phyloP scores from a whole-genome alignment of 2,329 filamentous ascomycete genomes.

The Capronia epimyces region DNA sequence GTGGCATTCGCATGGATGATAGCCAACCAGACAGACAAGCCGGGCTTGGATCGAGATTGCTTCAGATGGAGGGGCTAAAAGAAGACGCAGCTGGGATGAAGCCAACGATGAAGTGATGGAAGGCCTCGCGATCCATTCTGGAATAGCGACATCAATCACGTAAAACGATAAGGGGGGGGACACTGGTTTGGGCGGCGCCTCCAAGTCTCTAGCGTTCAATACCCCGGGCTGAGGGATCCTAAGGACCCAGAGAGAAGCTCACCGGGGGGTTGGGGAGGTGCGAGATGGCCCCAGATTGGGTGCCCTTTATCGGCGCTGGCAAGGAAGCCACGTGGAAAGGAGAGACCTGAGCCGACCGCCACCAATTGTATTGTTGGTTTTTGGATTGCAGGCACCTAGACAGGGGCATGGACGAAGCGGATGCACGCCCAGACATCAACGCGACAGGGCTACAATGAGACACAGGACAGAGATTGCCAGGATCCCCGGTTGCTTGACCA shows the following conservation, averaged over 20 bases:
- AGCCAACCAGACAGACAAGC: background rate
- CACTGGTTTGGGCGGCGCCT: background rate
- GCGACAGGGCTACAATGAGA: no score
- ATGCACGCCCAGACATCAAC: no score
- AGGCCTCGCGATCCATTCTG: background rate
- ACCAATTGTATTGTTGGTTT: background rate
- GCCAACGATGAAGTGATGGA: no score
- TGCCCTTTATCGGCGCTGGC: background rate
- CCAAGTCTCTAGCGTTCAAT: background rate
- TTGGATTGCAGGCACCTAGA: background rate
- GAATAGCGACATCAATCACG: background rate
- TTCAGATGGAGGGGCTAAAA: background rate
- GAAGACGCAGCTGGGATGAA: no score
- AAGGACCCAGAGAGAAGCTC: no score
- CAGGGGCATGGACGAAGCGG: no score
- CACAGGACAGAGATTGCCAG: no score
- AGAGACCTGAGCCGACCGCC: background rate
- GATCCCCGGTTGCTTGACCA: no score
- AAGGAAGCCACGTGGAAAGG: constrained; percentile 2
- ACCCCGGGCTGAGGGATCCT: no score
- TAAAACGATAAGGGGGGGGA: background rate
- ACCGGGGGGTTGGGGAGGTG: no score
- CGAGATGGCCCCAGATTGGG: no score
- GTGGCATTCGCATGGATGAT: background rate
- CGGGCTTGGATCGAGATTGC: background rate